A percentile compares a stretch with the other conserved stretches of the same genome.
Conservation (phyloP, 2,329 filamentous ascomycete genomes). For the Claviceps pazoutovae region DNA sequence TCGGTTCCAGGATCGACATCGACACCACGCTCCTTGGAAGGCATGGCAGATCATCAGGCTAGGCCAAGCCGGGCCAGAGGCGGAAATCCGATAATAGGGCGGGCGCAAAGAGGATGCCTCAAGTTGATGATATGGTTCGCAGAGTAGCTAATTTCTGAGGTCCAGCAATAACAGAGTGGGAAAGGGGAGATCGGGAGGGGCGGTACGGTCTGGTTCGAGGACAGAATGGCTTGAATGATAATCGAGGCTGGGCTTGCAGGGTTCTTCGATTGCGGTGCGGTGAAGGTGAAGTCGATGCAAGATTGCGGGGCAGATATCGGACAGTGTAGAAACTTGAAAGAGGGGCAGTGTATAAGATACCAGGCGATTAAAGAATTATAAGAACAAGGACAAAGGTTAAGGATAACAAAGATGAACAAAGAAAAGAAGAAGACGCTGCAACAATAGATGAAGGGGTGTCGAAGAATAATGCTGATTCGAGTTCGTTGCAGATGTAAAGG, state of each 20-base stretch:
- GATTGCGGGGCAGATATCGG: neutral
- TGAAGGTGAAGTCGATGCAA: neutral
- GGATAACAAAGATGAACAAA: neutral
- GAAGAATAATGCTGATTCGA: neutral
- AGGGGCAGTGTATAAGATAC: neutral
- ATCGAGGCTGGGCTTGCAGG: neutral
- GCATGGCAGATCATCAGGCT: conserved; percentile 23
- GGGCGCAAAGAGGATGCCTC: neutral
- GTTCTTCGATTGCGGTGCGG: neutral
- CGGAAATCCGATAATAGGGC: neutral
- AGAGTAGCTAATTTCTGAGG: neutral
- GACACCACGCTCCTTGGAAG: conserved; percentile 28
- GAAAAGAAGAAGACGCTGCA: neutral
- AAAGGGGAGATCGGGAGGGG: neutral
- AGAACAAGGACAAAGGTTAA: neutral
- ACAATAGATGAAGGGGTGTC: neutral
- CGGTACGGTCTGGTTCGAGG: neutral
- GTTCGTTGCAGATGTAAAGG: neutral
- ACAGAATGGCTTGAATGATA: conserved; percentile 2
- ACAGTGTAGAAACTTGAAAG: neutral
- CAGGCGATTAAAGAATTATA: neutral
- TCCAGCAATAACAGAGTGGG: neutral
- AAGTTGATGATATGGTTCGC: neutral
- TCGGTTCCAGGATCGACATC: conserved; percentile 20
- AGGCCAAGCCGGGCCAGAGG: neutral